Evolutionary conservation across 2,329 filamentous ascomycete species (phyloP), one percentile per base, ranked within the genome.

Genomic region (Amauroascus niger): DNA sequence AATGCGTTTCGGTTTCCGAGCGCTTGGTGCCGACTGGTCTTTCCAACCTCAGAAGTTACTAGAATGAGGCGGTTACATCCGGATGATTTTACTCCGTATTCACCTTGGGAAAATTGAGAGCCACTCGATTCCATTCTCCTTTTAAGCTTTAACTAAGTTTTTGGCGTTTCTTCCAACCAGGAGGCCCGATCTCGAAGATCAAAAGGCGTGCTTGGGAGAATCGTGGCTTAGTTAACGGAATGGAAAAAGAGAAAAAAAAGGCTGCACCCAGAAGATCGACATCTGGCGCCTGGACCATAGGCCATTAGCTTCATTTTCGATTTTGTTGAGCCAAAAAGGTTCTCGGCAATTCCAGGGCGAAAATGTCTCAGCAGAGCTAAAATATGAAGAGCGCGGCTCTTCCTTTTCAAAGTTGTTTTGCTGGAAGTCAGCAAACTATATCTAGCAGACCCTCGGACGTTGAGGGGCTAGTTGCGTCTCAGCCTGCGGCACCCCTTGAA

Each of bases 21-120:
- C 33, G 50, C 22, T 40, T 28, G n/a, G 40, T 20, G 49, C 24
- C 28, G 24, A 45, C 4, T 33, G 39, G n/a, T 22, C 9, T 3
- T 30, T 45, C 11, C 28, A 16, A 33, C 26, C 20, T 26, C 39
- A 43, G 28, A 33, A 43, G 18, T 18, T 51, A 52, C 50, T 37
- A 52, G 50, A 52, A 52, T 46, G 50, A 52, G 50, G 50, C 50
- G 50, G 50, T 52, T 37, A 46, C 40, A 39, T 45, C 20, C 28
- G 20, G 50, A n/a, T 37, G 13, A 8, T 28, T 7, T 18, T 46
- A n/a, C n/a, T n/a, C n/a, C n/a, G n/a, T n/a, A 3, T 20, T 4
- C 4, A 11, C 7, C 9, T 26, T 20, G 26, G 49, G 49, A 9
- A 16, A 33, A 8, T 14, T 39, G 20, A 46, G 4, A 46, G 28